Percentiles rank a stretch among this genome's conserved stretches.
phyloP scores from a whole-genome alignment of 2,329 filamentous ascomycete genomes.

The Cadophora luteo-olivacea region DNA sequence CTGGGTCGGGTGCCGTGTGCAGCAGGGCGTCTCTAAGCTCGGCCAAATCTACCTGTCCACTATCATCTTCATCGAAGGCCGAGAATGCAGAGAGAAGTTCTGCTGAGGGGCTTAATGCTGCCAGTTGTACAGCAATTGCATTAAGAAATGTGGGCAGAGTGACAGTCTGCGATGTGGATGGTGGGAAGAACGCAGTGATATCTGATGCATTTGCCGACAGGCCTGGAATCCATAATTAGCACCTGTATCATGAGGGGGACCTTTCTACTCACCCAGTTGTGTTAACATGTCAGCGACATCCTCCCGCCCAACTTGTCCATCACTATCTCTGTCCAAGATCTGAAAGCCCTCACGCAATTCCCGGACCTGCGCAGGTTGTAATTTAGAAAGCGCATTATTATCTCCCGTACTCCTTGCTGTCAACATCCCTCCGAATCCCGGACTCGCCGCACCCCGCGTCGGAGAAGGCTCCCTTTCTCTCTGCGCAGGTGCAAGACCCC shows the following conservation, averaged over 20 bases:
- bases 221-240: constrained; percentile 53
- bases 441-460: constrained; percentile 41
- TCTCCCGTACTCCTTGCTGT: constrained; percentile 31
- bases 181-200: constrained; percentile 83
- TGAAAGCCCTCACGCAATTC: constrained; percentile 93
- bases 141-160: constrained; percentile 87
- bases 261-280: constrained; percentile 69
- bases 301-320: constrained; percentile 80
- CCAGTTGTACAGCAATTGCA: constrained; percentile 76
- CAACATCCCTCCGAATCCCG: constrained; percentile 42
- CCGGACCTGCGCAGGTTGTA: constrained; percentile 83
- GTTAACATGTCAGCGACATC: constrained; percentile 88
- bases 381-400: constrained; percentile 66
- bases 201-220: constrained; percentile 75
- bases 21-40: constrained; percentile 85
- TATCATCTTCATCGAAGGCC: constrained; percentile 95
- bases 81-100: constrained; percentile 91
- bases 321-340: constrained; percentile 88
- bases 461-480: constrained; percentile 45
- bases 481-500: constrained; percentile 43
- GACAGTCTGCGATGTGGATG: constrained; percentile 73
- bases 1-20: constrained; percentile 79
- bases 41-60: constrained; percentile 84
- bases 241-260: background rate
- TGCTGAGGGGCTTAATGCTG: constrained; percentile 74